Evolutionary conservation across 139 green algal species (phyloP).

Genomic region (Chlorella vulgaris): DNA sequence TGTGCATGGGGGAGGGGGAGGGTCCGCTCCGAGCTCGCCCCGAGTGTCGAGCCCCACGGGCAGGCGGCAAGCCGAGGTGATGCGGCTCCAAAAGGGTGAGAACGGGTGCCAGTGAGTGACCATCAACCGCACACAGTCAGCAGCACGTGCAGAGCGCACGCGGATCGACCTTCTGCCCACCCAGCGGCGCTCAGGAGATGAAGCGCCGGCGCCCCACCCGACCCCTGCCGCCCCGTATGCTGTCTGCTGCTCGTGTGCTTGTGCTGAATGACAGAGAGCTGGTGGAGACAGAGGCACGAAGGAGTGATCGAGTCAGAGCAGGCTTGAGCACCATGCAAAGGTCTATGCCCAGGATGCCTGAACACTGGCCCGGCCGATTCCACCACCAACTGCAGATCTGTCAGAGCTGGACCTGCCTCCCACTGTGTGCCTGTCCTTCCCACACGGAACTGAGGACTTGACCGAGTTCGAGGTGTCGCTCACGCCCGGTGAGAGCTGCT

Average conservation of each 20-base stretch:
- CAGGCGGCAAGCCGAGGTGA: neutral
- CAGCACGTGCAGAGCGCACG: too few relatives aligned
- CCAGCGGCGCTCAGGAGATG: too few relatives aligned
- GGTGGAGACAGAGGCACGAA: too few relatives aligned
- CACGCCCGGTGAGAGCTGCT: neutral
- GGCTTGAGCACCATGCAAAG: too few relatives aligned
- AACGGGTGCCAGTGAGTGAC: too few relatives aligned
- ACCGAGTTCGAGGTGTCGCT: conserved; percentile 9
- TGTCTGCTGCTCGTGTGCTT: neutral
- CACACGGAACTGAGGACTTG: conserved; percentile 5
- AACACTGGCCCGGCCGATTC: too few relatives aligned
- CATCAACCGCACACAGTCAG: too few relatives aligned
- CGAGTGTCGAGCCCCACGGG: neutral
- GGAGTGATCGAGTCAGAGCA: too few relatives aligned
- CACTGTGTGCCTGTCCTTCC: conserved; percentile 12
- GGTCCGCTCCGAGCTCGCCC: neutral
- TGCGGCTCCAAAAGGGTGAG: conserved; percentile 16
- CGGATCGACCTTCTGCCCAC: too few relatives aligned
- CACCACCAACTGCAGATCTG: conserved; percentile 15
- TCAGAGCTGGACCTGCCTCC: conserved; percentile 14
- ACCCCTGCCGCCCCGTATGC: too few relatives aligned
- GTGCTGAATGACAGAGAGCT: too few relatives aligned
- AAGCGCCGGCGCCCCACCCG: too few relatives aligned
- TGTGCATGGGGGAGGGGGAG: neutral
- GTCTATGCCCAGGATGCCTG: neutral